phyloP scores from a whole-genome alignment of 202 grass and related monocot genomes.

The Miscanthus sacchariflorus region DNA sequence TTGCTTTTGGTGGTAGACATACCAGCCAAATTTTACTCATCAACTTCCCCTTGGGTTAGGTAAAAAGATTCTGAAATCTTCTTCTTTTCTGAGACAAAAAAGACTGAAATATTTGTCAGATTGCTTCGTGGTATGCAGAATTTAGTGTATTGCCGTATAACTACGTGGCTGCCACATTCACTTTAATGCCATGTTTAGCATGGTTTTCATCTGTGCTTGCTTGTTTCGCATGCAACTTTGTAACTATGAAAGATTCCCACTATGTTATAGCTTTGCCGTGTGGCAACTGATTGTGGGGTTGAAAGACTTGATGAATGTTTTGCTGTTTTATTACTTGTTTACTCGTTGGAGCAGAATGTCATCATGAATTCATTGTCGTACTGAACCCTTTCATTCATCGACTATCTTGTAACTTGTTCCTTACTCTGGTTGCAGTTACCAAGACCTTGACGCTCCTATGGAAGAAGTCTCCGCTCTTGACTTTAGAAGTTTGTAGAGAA shows the following conservation, averaged over 20 bases:
- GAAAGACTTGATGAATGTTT: neutral
- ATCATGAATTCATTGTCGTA: neutral
- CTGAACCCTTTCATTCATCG: neutral
- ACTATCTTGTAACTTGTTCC: neutral
- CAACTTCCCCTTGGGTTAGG: slow-evolving; percentile 14
- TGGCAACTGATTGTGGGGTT: neutral
- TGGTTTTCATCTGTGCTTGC: neutral
- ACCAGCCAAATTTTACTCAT: neutral
- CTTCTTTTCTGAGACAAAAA: neutral
- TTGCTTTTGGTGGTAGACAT: neutral
- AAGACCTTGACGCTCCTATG: slow-evolving; percentile 73
- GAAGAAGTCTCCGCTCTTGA: slow-evolving; percentile 78
- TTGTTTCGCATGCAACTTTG: neutral
- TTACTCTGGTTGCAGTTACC: slow-evolving; percentile 60
- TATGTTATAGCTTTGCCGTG: slow-evolving; percentile 16
- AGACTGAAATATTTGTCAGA: neutral
- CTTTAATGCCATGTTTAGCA: too few relatives aligned
- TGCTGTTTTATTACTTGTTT: neutral
- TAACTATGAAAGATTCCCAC: neutral
- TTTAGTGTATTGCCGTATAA: too few relatives aligned
- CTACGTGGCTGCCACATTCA: too few relatives aligned
- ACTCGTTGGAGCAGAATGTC: neutral
- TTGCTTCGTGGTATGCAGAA: neutral
- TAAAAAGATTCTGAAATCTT: too few relatives aligned
- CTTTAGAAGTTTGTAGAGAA: slow-evolving; percentile 71